Percentiles rank a stretch among this genome's conserved stretches.
phyloP scores from a whole-genome alignment of 768 basidiomycete genomes.

The Amyloporia xantha region DNA sequence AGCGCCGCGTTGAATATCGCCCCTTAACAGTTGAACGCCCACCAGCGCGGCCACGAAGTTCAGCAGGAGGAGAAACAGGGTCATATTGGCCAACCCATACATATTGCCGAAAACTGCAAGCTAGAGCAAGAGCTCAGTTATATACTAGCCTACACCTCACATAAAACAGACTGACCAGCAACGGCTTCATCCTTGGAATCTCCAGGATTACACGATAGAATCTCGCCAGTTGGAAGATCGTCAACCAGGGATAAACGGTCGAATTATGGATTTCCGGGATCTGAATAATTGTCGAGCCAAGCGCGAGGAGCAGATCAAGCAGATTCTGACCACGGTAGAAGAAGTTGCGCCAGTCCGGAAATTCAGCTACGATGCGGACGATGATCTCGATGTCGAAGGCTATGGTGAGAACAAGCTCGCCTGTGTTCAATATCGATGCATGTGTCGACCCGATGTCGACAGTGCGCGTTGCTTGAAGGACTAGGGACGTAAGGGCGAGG shows the following conservation, averaged over 20 bases:
- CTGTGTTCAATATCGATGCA: slow-evolving; percentile 43
- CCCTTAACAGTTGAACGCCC: slow-evolving; percentile 78
- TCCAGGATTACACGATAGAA: slow-evolving; percentile 92
- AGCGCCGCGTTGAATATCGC: slow-evolving; percentile 52
- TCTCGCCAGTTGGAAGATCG: slow-evolving; percentile 74
- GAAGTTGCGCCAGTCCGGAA: slow-evolving; percentile 83
- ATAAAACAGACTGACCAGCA: slow-evolving; percentile 51
- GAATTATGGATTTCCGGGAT: slow-evolving; percentile 69
- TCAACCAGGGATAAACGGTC: slow-evolving; percentile 79
- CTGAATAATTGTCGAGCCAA: slow-evolving; percentile 74
- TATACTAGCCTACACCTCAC: not conserved
- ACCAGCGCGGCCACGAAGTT: slow-evolving; percentile 83
- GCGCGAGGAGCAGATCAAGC: slow-evolving; percentile 70
- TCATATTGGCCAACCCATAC: slow-evolving; percentile 88
- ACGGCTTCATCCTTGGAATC: slow-evolving; percentile 83
- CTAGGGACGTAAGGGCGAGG: slow-evolving; percentile 64
- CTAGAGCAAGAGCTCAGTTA: slow-evolving; percentile 32
- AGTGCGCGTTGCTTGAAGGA: slow-evolving; percentile 63
- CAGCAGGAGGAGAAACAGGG: slow-evolving; percentile 80
- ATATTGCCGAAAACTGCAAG: slow-evolving; percentile 88
- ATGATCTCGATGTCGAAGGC: slow-evolving; percentile 87
- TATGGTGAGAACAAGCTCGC: slow-evolving; percentile 72
- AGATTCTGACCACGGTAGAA: slow-evolving; percentile 55
- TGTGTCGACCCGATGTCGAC: slow-evolving; percentile 44
- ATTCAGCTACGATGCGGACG: slow-evolving; percentile 57